Evolutionary conservation across 306 rosid species (phyloP), one percentile per base, ranked within the genome.

Genomic region (Ziziphus jujuba): DNA sequence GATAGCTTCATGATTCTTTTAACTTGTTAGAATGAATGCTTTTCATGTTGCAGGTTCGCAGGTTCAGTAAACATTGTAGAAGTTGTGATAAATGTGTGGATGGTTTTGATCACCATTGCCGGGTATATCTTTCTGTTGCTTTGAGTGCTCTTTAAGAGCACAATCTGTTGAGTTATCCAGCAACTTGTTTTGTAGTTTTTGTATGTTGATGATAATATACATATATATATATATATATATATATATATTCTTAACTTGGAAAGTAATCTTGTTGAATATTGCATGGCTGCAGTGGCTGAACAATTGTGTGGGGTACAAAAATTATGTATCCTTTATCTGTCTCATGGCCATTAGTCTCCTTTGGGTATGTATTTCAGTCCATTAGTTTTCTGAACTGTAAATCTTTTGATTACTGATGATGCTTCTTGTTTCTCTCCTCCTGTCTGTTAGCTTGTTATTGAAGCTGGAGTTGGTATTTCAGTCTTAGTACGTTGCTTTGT

Each of bases 61-160:
- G 88, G 80, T 92, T 86, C 89, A 92, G 98, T 79, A 92, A 92
- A 71, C 98, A 92, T 66, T 92, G 98, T 80, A 81, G 98, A 84
- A 92, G 98, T 72, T 92, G 98, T 81, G 98, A 92, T 77, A 92
- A 92, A 74, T 92, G 98, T 75, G 97, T 92, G 50, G 96, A 90
- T 71, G 98, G 96, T 38, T 92, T 92, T 61, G 98, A 92, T 86
- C 98, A 92, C 79, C 98, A 92, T 82, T 92, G 98, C 51, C 89
- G 97, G 87, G 98, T 92, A 90, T 77, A 76, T 28, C 58, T 60
- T 66, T 62, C 54, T 62, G 14, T 60, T 60, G 71, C 75, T 75
- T 47, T 69, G 15, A 55, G 68, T 63, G 56, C 54, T 70, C 38
- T 17, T 3, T 64, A 21, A 24, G 55, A 57, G 73, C 77, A 50